Evolutionary conservation across 1,284 basidiomycete species (phyloP).

Genomic region (Thelephora terrestris): DNA sequence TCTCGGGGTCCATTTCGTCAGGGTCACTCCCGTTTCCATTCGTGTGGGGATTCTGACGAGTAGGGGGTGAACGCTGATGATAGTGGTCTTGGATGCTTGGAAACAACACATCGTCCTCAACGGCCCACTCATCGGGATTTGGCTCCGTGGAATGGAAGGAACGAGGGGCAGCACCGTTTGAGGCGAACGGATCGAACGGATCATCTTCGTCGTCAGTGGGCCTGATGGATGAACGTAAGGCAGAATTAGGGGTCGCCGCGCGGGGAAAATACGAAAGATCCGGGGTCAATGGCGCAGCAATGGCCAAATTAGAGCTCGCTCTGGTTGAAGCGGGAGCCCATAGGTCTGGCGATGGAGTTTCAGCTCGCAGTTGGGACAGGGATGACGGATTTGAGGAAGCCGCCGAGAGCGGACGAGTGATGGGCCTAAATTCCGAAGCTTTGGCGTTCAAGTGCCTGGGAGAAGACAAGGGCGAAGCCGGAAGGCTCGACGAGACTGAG

Average conservation of each 20-base stretch:
- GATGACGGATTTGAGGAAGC: constrained; percentile 56
- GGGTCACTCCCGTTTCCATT: constrained; percentile 10
- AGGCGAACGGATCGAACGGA: constrained; percentile 64
- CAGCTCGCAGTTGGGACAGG: constrained; percentile 42
- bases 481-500: constrained; percentile 48
- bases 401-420: constrained; percentile 65
- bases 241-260: constrained; percentile 42
- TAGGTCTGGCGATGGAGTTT: constrained; percentile 71
- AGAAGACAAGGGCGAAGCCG: constrained; percentile 41
- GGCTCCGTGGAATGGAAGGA: constrained; percentile 53
- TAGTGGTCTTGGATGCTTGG: background rate
- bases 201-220: constrained; percentile 57
- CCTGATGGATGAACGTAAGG: constrained; percentile 50
- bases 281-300: constrained; percentile 77
- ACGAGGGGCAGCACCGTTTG: constrained; percentile 31
- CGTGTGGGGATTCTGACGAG: background rate
- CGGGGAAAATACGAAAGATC: constrained; percentile 53
- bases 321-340: constrained; percentile 71
- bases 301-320: constrained; percentile 75
- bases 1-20: constrained; percentile 42
- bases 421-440: constrained; percentile 57
- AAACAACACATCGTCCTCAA: background rate
- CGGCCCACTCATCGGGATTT: constrained; percentile 2
- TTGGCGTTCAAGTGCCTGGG: constrained; percentile 54
- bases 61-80: constrained; percentile 2